Conservation (phyloP, 106 monocot genomes). For the Apostasia ramifera region DNA sequence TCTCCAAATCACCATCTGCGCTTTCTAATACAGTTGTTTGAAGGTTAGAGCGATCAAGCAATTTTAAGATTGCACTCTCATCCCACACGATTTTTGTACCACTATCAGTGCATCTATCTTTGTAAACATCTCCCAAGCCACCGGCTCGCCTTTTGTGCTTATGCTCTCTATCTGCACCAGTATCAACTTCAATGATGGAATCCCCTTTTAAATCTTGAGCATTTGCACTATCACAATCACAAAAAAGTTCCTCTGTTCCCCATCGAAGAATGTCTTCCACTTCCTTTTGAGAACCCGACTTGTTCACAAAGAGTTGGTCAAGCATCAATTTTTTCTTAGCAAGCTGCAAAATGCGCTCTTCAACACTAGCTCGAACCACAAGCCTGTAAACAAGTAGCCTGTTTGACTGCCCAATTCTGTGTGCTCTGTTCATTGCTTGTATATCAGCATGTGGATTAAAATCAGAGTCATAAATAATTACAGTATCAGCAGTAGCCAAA, state of each 20-base stretch:
- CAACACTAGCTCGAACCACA: constrained; percentile 97
- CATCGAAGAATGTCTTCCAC: constrained; percentile 96
- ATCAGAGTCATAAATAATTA: constrained; percentile 99
- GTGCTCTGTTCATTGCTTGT: constrained; percentile 99
- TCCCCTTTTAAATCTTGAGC: constrained; percentile 44
- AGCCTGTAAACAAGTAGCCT: constrained; percentile 90
- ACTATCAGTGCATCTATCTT: constrained; percentile 76
- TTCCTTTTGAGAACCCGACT: constrained; percentile 93
- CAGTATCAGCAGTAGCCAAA: constrained; percentile 95
- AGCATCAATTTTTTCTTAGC: constrained; percentile 99
- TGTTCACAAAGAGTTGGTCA: constrained; percentile 97
- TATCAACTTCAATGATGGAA: constrained; percentile 35
- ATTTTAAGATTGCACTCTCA: constrained; percentile 76
- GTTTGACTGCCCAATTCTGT: constrained; percentile 95
- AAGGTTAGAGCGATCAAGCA: constrained; percentile 86
- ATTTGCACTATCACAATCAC: constrained; percentile 32
- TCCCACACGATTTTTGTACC: constrained; percentile 76
- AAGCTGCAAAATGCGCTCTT: constrained; percentile 93
- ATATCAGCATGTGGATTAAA: constrained; percentile 99
- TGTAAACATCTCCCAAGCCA: constrained; percentile 86
- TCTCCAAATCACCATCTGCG: constrained; percentile 71
- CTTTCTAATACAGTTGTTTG: constrained; percentile 48
- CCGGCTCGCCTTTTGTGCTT: constrained; percentile 64
- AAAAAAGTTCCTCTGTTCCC: constrained; percentile 97
- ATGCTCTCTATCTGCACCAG: constrained; percentile 37